Conservation (phyloP, 192 early-diverging fungal genomes). For the Obelidium mucronatum region DNA sequence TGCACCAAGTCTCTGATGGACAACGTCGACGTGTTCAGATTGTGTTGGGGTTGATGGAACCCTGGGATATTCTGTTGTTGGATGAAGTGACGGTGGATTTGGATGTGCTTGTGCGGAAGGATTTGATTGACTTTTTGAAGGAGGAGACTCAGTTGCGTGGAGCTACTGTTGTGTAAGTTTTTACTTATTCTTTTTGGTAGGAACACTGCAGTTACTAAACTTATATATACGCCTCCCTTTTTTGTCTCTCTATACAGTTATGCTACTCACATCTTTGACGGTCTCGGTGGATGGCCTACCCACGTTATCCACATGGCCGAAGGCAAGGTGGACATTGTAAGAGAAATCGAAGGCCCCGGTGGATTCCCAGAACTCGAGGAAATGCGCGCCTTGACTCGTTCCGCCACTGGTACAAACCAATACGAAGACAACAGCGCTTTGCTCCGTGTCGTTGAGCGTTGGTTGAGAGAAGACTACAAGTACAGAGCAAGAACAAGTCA, state of each 20-base stretch:
- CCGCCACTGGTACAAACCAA: neutral
- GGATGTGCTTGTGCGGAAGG: constrained; percentile 76
- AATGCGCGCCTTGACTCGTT: constrained; percentile 27
- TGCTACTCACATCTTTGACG: constrained; percentile 87
- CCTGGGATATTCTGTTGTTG: constrained; percentile 71
- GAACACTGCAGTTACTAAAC: too few relatives aligned
- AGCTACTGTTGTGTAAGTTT: constrained; percentile 75
- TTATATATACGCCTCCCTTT: too few relatives aligned
- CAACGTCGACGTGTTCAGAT: constrained; percentile 72
- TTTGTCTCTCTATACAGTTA: too few relatives aligned
- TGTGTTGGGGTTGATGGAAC: constrained; percentile 75
- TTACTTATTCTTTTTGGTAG: neutral
- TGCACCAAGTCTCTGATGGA: constrained; percentile 72
- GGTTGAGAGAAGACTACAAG: constrained; percentile 70
- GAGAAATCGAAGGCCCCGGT: constrained; percentile 43
- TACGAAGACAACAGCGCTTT: constrained; percentile 61
- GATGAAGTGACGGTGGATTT: constrained; percentile 86
- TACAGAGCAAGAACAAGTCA: constrained; percentile 21
- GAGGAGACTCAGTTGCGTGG: constrained; percentile 66
- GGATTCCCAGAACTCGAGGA: constrained; percentile 67
- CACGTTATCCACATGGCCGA: constrained; percentile 75
- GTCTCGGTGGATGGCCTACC: constrained; percentile 74
- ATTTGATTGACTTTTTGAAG: constrained; percentile 72
- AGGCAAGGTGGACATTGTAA: constrained; percentile 55
- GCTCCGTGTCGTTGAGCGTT: constrained; percentile 64